A percentile compares a stretch with the other conserved stretches of the same genome.
Conservation (phyloP, 2,329 filamentous ascomycete species). For the Colletotrichum noveboracense region DNA sequence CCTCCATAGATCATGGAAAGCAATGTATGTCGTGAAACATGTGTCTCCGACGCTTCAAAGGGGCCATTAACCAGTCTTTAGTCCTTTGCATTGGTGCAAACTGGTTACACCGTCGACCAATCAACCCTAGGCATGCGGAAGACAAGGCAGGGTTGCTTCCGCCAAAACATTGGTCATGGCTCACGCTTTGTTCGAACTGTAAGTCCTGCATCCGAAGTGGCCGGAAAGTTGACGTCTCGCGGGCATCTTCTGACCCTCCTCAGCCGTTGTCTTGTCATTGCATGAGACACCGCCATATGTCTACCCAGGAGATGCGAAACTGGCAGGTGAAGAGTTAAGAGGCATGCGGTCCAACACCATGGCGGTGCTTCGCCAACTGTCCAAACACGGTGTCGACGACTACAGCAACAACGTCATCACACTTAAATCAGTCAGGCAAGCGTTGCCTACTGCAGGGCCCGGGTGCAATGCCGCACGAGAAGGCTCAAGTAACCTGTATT, state of each 20-base stretch:
- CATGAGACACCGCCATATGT: slow-evolving; percentile 59
- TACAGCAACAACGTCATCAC: slow-evolving; percentile 45
- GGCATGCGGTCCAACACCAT: slow-evolving; percentile 43
- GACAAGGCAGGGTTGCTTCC: slow-evolving; percentile 32
- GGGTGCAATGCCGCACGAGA: not conserved
- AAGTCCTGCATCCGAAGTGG: slow-evolving; percentile 23
- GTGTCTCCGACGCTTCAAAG: not conserved
- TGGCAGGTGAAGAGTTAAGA: slow-evolving; percentile 32
- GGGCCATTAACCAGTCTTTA: slow-evolving; percentile 33
- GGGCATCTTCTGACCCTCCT: slow-evolving; percentile 22
- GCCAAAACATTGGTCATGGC: slow-evolving; percentile 70
- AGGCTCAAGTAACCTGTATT: slow-evolving; percentile 11
- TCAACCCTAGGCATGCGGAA: slow-evolving; percentile 30
- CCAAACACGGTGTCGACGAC: slow-evolving; percentile 36
- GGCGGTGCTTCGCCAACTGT: slow-evolving; percentile 44
- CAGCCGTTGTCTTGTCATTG: slow-evolving; percentile 73
- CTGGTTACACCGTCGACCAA: slow-evolving; percentile 53
- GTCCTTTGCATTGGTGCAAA: slow-evolving; percentile 77
- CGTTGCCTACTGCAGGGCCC: slow-evolving; percentile 23
- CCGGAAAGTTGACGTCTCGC: not conserved
- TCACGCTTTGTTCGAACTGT: slow-evolving; percentile 71
- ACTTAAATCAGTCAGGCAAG: slow-evolving; percentile 42
- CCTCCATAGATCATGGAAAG: slow-evolving; percentile 71
- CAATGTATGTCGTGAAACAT: slow-evolving; percentile 53
- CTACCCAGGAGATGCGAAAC: slow-evolving; percentile 23